phyloP scores from a whole-genome alignment of 2,329 filamentous ascomycete species.

The Stachybotrys elegans region DNA sequence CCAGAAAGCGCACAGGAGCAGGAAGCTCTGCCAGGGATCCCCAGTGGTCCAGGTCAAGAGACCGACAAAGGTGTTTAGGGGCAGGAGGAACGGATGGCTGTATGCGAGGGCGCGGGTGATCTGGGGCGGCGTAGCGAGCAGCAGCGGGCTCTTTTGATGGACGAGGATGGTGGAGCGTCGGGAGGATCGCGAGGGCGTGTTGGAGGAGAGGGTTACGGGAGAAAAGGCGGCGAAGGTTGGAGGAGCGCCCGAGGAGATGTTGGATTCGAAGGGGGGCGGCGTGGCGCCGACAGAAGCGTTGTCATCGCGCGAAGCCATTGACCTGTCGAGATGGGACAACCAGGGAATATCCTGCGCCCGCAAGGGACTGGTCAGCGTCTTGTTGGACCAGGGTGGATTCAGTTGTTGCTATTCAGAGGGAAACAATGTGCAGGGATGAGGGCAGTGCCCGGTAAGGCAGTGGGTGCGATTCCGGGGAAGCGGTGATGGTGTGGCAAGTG shows the following conservation, averaged over 20 bases:
- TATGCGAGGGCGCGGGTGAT: constrained; percentile 92
- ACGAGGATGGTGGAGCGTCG: constrained; percentile 89
- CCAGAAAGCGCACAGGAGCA: constrained; percentile 84
- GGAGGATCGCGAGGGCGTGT: constrained; percentile 53
- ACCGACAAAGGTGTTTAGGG: constrained; percentile 79
- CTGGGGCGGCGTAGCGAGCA: constrained; percentile 90
- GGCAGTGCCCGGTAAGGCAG: too few relatives aligned
- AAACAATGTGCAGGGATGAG: too few relatives aligned
- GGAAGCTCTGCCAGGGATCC: constrained; percentile 95
- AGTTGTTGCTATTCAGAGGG: too few relatives aligned
- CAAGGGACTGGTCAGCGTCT: constrained; percentile 13
- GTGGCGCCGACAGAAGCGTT: constrained; percentile 24
- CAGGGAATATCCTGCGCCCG: constrained; percentile 38
- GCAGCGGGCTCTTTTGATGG: constrained; percentile 89
- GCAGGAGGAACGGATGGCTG: constrained; percentile 88
- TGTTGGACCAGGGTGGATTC: too few relatives aligned
- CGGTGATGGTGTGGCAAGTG: too few relatives aligned
- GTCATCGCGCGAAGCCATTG: constrained; percentile 35
- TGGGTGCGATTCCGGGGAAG: too few relatives aligned
- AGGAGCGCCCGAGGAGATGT: constrained; percentile 33
- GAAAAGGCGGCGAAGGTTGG: constrained; percentile 90
- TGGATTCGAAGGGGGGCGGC: constrained; percentile 25
- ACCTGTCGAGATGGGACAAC: constrained; percentile 40
- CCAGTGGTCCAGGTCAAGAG: constrained; percentile 89
- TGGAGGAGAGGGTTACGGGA: constrained; percentile 69